Base-by-base conservation (phyloP, 2,329 filamentous ascomycete species). In the Proliferodiscus dingleyae region DNA sequence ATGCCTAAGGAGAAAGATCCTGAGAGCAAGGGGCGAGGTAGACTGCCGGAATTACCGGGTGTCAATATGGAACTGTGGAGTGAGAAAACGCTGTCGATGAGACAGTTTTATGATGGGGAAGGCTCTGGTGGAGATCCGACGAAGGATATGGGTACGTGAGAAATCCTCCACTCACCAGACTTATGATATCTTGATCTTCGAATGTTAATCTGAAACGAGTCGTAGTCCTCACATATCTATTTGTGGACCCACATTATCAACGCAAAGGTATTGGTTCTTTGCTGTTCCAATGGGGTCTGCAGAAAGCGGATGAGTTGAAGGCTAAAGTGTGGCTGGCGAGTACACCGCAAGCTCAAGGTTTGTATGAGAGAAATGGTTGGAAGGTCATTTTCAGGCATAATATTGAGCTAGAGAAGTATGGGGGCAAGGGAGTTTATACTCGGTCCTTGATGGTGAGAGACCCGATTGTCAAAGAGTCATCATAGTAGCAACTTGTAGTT, bases 341-440 rank as follows among this genome's bases (percentile, higher is more conserved):
- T 46, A 57, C 52, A 9, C 53, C 55, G 9, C 50, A 51, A 10
- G 55, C 43, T 23, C 33, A 46, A 9, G 19, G 23, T 16, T 44
- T 51, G 6, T 60, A 61, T 33, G 52, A 57, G 24, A 57, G 49
- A 30, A 51, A 45, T 41, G 60, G 58, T 13, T 64, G 60, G 61
- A 53, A 57, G 21, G 55, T 58, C 1, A 56, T 60, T 18, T 52
- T 61, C 30, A 55, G 46, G 11, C 40, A 47, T 23, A 39, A 37
- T 3, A 43, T 54, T 24, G 40, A 50, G 24, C 22, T 58, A 13
- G 39, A 32, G n/a, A 41, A 45, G n/a, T 46, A 53, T 49, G 55
- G 51, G 10, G 52, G 49, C 28, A 26, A 39, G 5, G 50, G 50
- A 2, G 21, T 33, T 5, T 58, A 56, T 51, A 34, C 22, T 18